Evolutionary conservation across 164 flowering plant species (phyloP).

Genomic region (Litsea cubeba): DNA sequence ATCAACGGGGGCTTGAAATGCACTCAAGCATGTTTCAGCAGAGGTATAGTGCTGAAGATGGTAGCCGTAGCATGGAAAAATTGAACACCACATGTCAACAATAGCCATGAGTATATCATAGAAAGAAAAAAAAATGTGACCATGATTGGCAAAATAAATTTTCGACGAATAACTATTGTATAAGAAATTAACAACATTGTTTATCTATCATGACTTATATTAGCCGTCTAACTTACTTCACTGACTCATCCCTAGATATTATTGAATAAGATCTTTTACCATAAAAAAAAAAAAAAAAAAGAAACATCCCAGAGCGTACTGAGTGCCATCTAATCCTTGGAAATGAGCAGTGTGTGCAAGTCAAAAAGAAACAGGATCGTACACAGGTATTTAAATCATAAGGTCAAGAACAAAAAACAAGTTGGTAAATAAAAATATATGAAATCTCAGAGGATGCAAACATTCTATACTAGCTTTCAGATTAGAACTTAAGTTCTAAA

Average conservation of each 20-base stretch:
- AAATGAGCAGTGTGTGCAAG: neutral
- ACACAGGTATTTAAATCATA: neutral
- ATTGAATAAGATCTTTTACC: too few relatives aligned
- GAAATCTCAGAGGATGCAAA: neutral
- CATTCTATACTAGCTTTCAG: neutral
- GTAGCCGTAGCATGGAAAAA: neutral
- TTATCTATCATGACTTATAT: neutral
- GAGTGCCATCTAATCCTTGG: neutral
- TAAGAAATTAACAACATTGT: neutral
- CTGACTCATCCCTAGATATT: too few relatives aligned
- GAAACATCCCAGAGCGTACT: too few relatives aligned
- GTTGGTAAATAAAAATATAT: too few relatives aligned
- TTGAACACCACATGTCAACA: neutral
- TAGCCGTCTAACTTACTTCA: neutral
- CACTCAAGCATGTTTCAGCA: constrained; percentile 77
- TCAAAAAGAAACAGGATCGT: neutral
- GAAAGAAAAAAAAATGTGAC: neutral
- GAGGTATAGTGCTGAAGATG: constrained; percentile 73
- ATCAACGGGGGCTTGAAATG: constrained; percentile 91
- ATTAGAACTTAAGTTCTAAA: neutral
- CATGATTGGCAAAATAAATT: neutral
- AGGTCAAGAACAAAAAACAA: neutral
- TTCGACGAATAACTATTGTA: neutral
- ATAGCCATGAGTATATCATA: too few relatives aligned
- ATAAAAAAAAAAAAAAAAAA: too few relatives aligned